These are phyloP conservation scores for Eucalyptus globulus DNA, from an alignment of 345 rosid genomes.

Conservation along the genomic window DNA sequence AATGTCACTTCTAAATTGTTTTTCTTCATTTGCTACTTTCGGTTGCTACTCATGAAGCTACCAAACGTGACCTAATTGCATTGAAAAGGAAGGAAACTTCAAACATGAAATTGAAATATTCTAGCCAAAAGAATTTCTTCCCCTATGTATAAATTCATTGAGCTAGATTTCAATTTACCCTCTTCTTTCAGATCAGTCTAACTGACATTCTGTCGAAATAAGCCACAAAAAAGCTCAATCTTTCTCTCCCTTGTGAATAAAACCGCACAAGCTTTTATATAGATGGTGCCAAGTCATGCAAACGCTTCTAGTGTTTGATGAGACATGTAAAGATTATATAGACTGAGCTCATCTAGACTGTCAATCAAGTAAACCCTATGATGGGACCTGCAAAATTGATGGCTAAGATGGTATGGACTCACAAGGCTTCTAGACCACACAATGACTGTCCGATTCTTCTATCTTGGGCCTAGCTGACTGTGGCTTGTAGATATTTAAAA, in stretches of 20 bases:
- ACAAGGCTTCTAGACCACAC: neutral
- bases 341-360: neutral
- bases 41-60: neutral
- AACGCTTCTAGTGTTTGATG: neutral
- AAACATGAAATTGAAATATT: neutral
- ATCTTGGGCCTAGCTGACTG: neutral
- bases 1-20: neutral
- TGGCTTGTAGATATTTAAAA: neutral
- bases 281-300: neutral
- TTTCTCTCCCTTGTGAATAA: neutral
- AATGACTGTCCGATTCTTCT: neutral
- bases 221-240: neutral
- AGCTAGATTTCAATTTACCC: neutral
- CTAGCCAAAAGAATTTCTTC: neutral
- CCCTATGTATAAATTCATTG: neutral
- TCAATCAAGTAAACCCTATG: neutral
- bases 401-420: neutral
- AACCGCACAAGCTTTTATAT: neutral
- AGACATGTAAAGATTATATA: neutral
- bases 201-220: neutral
- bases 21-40: neutral
- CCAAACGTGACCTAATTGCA: neutral
- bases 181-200: neutral
- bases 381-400: neutral
- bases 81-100: neutral